Evolutionary conservation across 768 basidiomycete genomes (phyloP), one percentile per base, ranked within the genome.

Genomic region (Hortiboletus campestris): DNA sequence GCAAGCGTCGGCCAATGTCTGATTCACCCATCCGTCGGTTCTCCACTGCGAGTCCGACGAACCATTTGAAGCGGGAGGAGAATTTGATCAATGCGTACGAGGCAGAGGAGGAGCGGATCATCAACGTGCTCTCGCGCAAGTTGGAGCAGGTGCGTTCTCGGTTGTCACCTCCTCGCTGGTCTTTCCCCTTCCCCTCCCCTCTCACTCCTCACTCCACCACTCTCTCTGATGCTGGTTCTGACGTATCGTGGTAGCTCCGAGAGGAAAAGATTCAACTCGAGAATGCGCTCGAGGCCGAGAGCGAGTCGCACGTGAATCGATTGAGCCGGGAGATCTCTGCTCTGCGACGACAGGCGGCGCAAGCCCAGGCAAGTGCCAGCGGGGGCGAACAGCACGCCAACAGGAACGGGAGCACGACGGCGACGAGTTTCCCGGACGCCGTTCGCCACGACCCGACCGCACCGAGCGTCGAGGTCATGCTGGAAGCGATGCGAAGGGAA

Each of bases 21-120:
- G 68, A 66, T 47, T 72, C 88, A 29, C 84, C 87, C 40, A 73
- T 85, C 47, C 80, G 77, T 49, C 72, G 84, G 54, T 77, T 85
- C 53, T 84, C 85, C 12, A 74, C 76, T 3, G 75, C 80, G 34
- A 83, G 78, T 64, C 74, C 83, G 38, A 79, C 76, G 57, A 81
- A 74, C 52, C 80, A 67, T 11, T 32, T 71, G 19, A 71, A 80
- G 59, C 71, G 77, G 38, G 82, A 86, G 63, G 90, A 92, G 67
- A 86, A 83, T 49, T 77, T 93, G 66, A 92, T 92, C 66, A 91
- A 93, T 71, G 87, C 88, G 20, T 93, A 91, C 69, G 91, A 93
- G 63, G 91, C 91, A 12, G 91, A 94, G 72, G 90, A 94, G 72
- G 91, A 94, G 68, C 84, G 90, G 43, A 91, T 94, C 51, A 88